These are phyloP conservation scores for Leccinum griseonigrum DNA, from an alignment of 1,284 basidiomycete species.

Conservation along the genomic window DNA sequence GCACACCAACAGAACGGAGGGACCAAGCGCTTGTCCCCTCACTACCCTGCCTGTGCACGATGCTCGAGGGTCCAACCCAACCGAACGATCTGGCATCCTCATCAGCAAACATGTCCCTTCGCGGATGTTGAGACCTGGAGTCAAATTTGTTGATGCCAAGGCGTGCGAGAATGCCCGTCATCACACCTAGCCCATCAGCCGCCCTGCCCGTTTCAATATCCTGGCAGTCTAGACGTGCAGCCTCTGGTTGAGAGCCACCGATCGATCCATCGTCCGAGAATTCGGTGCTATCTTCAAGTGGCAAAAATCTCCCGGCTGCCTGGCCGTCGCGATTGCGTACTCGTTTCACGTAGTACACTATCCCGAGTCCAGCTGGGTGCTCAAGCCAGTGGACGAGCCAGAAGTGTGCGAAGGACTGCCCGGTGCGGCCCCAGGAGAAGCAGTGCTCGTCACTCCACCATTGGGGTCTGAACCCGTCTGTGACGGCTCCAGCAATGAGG, in stretches of 20 bases:
- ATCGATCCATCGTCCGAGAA: constrained; percentile 14
- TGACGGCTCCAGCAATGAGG: constrained; percentile 26
- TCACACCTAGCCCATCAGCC: neutral
- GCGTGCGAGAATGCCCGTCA: constrained; percentile 20
- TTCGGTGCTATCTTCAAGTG: constrained; percentile 22
- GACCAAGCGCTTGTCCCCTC: constrained; percentile 47
- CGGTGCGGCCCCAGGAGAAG: constrained; percentile 5
- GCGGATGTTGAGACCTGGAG: constrained; percentile 16
- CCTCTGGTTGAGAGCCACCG: constrained; percentile 4
- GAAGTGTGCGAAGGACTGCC: constrained; percentile 8
- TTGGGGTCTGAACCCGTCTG: constrained; percentile 21
- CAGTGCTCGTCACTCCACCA: constrained; percentile 10
- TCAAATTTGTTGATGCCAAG: constrained; percentile 23
- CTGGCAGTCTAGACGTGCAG: constrained; percentile 3
- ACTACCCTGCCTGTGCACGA: constrained; percentile 35
- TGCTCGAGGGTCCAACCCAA: constrained; percentile 28
- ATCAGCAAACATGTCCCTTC: constrained; percentile 74
- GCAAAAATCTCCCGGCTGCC: constrained; percentile 16
- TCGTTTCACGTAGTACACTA: constrained; percentile 41
- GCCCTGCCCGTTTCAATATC: constrained; percentile 1
- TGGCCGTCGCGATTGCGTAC: constrained; percentile 10
- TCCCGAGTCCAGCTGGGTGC: constrained; percentile 35
- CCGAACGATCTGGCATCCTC: constrained; percentile 63
- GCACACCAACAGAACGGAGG: constrained; percentile 50
- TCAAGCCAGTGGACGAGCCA: constrained; percentile 14